These are phyloP conservation scores for Lizonia empirigonia DNA, from an alignment of 2,329 filamentous ascomycete genomes.

Conservation along the genomic window DNA sequence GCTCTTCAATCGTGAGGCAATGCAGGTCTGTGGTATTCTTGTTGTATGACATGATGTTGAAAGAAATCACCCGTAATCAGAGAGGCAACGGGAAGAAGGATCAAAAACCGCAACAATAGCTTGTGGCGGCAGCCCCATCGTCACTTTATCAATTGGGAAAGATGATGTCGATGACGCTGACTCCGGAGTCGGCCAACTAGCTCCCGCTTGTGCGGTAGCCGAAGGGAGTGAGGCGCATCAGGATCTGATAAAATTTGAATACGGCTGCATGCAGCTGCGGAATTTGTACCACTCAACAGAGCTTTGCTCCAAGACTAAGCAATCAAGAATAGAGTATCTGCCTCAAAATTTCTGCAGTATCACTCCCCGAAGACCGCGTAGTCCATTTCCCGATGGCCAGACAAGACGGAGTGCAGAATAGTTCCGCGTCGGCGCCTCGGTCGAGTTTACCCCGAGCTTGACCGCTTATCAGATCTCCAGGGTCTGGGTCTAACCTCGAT, in stretches of 20 bases:
- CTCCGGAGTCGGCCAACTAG: slow-evolving; percentile 10
- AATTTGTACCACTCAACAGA: not conserved
- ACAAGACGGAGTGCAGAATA: not conserved
- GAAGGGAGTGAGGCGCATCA: not conserved
- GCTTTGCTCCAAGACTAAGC: not conserved
- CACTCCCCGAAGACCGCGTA: not conserved
- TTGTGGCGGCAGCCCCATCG: slow-evolving; percentile 1
- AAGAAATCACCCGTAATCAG: not conserved
- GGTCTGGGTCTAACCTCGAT: not conserved
- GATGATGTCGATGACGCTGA: slow-evolving; percentile 17
- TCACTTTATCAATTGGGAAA: slow-evolving; percentile 7
- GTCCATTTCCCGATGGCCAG: not conserved
- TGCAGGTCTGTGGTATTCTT: slow-evolving; percentile 29
- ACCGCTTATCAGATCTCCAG: slow-evolving; percentile 7
- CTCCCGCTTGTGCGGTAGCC: slow-evolving; percentile 13
- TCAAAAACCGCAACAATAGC: not conserved
- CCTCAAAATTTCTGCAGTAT: not conserved
- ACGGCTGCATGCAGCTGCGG: not conserved
- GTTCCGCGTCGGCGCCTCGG: not conserved
- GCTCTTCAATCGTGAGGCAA: slow-evolving; percentile 36
- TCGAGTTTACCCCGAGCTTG: slow-evolving; percentile 13
- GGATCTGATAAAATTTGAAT: slow-evolving; percentile 8
- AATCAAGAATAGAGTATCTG: not conserved
- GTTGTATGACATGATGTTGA: slow-evolving; percentile 21
- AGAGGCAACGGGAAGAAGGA: too few species aligned